Base-by-base conservation (phyloP, 495 filamentous ascomycete species). In the Viridothelium virens region DNA sequence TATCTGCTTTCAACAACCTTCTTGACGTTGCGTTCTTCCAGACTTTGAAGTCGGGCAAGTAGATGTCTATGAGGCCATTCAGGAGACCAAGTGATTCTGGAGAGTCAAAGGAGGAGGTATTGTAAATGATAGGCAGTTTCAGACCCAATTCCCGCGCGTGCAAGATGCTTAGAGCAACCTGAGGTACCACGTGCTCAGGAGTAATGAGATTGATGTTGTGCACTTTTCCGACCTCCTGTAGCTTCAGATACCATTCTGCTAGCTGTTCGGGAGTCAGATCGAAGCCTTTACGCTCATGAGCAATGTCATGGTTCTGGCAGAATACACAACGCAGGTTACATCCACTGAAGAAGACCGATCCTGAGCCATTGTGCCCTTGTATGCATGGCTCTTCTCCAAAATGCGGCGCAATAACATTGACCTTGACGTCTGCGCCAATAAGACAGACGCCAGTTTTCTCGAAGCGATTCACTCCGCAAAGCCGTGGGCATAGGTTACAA, bases 201-300 rank as follows among this genome's bases (percentile, higher is more conserved):
- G 87, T 90, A 56, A 90, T 81, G 7, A 90, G 81, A 71, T 94
- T 91, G 78, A 92, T 90, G 69, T 91, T 94, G 76, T 91, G 88
- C 3, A 87, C 87, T 10, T 80, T 76, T 4, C 89, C 89, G 2
- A 89, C 78, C 1, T 88, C 80, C 70, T 92, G 88, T 18, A 94
- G 77, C 74, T 91, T 91, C 47, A 92, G 65, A 72, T 85, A 91
- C 89, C 89, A 91, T 34, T 87, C 83, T 2, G 82, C 90, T 2
- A 93, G 80, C 72, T 91, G 83, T 71, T 88, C 86, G 12, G 90
- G 89, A 0, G 87, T 89, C n/a, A 91, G 75, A 68, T 91, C 87
- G 69, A 86, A 84, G 2, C 89, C 89, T 61, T 88, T 89, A 7
- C 84, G 79, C 70, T 86, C 82, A 68, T 92, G 89, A 1, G 88